Base-by-base conservation (phyloP, 2,329 filamentous ascomycete genomes). In the Talaromyces sp. region DNA sequence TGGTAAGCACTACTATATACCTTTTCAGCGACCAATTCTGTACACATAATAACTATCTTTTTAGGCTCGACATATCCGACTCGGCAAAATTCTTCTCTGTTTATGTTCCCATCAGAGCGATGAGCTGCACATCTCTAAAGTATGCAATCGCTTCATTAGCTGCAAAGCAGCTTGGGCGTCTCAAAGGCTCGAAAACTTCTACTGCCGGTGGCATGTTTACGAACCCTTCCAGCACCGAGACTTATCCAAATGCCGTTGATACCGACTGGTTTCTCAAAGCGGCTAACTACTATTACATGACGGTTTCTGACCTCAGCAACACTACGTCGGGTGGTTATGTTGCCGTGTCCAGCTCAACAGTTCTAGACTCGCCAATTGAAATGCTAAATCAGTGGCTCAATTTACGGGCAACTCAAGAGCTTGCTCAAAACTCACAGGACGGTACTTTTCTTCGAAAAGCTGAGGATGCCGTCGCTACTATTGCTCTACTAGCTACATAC, bases 231-330 rank as follows among this genome's bases (percentile, higher is more conserved):
- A 74, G 74, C 2, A 82, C 81, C 71, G 80, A 85, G 62, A 63
- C 76, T 2, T 81, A 80, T 56, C 77, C 80, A 14, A 77, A 80
- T 45, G 66, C 73, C 0, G 63, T 67, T 19, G 65, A 74, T 19
- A 74, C 82, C 4, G 81, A 85, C 60, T 85, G 83, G 82, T 80
- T 77, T 51, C 82, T 84, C 62, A 83, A 84, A 55, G 82, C 80
- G 2, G 80, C 82, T 0, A 81, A 83, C 48, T 85, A 86, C 62
- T 85, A 85, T 65, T 82, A 85, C 55, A 76, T 77, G 56, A 81
- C 82, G 1, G 79, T 83, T 14, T 80, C 81, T 3, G 74, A 82
- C 2, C 71, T 79, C 33, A 75, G 68, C 61, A 70, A 58, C 56
- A 70, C 60, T 45, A 75, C 51, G 54, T 74, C 57, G 52, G 65